Base-by-base conservation (phyloP, 345 rosid species). In the Ricinus communis region DNA sequence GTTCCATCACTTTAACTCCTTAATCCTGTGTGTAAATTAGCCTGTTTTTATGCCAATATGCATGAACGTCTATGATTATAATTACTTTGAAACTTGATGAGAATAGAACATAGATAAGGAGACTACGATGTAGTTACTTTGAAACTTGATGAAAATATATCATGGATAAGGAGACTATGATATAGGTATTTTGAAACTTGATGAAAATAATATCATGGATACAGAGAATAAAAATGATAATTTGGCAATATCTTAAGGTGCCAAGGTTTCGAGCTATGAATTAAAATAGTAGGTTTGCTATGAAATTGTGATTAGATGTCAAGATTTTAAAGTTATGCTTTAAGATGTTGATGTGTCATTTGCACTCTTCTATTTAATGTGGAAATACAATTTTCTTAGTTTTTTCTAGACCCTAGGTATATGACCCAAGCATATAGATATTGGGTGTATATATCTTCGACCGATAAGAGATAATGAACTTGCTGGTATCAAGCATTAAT, bases 161-260 rank as follows among this genome's bases (percentile, higher is more conserved):
- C 68, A 64, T 45, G 33, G 13, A 16, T 64, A 25, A 64, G 52
- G 22, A 47, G n/a, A n/a, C n/a, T n/a, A n/a, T n/a, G n/a, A n/a
- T n/a, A n/a, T n/a, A n/a, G n/a, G n/a, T n/a, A n/a, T n/a, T n/a
- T n/a, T n/a, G n/a, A n/a, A n/a, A n/a, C 43, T 46, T 43, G 3
- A 19, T 43, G 31, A 43, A 62, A 62, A 22, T 7, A 41, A n/a
- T n/a, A 62, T 15, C 68, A 64, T 45, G 33, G 13, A 16, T 64
- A 25, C 45, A 36, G 22, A 47, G 15, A 64, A 63, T 43, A 16
- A 63, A 43, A 15, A 63, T 63, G 33, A 12, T 0, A 11, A 3
- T 2, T 24, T 24, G 53, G 27, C 53, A 8, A 2, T 19, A 2
- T 30, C n/a, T 38, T 31, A 30, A 16, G 19, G 30, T 56, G 61